Evolutionary conservation across 2,329 filamentous ascomycete species (phyloP), one percentile per base, ranked within the genome.

Genomic region (Xylariomycetidae sp.): DNA sequence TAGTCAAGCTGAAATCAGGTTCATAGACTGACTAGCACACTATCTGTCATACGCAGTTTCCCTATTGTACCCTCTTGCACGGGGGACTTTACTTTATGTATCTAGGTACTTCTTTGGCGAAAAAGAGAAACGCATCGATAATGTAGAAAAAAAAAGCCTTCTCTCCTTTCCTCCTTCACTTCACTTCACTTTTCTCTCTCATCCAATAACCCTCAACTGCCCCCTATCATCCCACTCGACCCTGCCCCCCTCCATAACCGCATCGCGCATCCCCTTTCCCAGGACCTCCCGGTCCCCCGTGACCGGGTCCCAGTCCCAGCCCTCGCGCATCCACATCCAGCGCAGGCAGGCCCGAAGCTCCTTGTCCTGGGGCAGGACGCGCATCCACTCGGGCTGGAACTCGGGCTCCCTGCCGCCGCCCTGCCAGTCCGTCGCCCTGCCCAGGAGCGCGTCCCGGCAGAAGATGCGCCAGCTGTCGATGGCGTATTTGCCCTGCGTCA

Each of bases 391-490:
- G 0, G 88, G 86, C 48, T 88, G 80, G 53, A 89, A 88, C 11
- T 67, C 65, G 32, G 59, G 40, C 51, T 62, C 45, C 49, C 62
- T 44, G 45, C 74, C 54, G 49, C 61, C 66, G 2, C 83, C 84
- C 49, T 78, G 80, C 75, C 82, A 87, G 42, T 81, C 76, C 8
- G 62, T 56, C 2, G 82, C 77, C 13, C 80, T 58, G 0, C 79
- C 82, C 6, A 88, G 73, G 16, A 94, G 58, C 19, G 72, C 68
- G 55, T 96, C 89, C 2, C 89, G 77, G 56, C 88, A 95, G 59
- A 96, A 96, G 43, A 96, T 95, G 3, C 89, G 78, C 85, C 88
- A 96, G 52, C 84, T 89, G 58, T 96, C 89, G 30, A 90, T 67
- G 0, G 87, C 85, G 57, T 96, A 96, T 2, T 78, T 70, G 12